These are phyloP conservation scores for Spathaspora arborariae DNA, from an alignment of 805 yeast genomes.

Conservation along the genomic window DNA sequence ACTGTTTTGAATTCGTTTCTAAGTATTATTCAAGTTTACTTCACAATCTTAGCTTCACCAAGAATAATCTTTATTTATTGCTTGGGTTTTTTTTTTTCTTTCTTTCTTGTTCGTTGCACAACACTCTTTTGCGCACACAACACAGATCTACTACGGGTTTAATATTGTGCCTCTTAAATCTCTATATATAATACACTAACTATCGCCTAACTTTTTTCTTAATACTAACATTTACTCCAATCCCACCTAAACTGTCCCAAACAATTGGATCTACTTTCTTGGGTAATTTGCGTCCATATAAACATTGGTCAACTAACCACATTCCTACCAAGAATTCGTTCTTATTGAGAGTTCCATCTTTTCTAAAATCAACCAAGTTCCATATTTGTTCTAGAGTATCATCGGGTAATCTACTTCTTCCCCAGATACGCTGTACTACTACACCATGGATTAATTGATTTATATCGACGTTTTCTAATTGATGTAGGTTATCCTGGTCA, in stretches of 20 bases:
- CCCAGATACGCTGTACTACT: conserved; percentile 79
- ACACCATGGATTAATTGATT: conserved; percentile 47
- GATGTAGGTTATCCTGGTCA: conserved; percentile 28
- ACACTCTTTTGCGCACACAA: neutral
- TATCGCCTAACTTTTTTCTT: conserved; percentile 13
- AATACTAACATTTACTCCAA: conserved; percentile 39
- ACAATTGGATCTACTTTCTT: conserved; percentile 58
- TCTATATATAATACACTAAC: neutral
- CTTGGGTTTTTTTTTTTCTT: neutral
- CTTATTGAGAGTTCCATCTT: conserved; percentile 73
- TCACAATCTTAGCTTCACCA: neutral
- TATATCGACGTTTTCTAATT: conserved; percentile 21
- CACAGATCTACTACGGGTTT: no score
- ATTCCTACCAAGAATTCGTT: conserved; percentile 91
- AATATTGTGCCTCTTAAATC: neutral
- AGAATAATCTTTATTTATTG: no score
- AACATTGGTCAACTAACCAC: conserved; percentile 96
- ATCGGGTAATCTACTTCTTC: conserved; percentile 65
- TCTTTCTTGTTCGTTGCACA: no score
- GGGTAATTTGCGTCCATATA: conserved; percentile 91
- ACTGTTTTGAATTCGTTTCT: neutral
- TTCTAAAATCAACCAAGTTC: conserved; percentile 63
- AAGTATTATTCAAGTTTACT: neutral
- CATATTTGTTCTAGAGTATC: conserved; percentile 58
- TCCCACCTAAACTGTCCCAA: conserved; percentile 72